phyloP scores from a whole-genome alignment of 768 basidiomycete genomes.

The Xanthoconium stramineum region DNA sequence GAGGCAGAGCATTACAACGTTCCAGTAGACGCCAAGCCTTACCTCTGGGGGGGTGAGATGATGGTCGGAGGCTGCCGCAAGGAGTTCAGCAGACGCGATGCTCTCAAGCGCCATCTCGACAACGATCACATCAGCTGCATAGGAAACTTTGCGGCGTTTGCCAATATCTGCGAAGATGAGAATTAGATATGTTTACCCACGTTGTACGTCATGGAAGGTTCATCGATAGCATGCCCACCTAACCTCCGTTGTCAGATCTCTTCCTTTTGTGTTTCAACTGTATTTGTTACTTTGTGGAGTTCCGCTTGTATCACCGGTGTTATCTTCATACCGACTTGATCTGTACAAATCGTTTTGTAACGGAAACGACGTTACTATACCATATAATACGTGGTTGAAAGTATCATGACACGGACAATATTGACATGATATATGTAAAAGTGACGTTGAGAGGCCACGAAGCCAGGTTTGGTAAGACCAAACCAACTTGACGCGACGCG shows the following conservation, averaged over 20 bases:
- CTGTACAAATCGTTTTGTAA: slow-evolving; percentile 9
- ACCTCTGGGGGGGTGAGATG: slow-evolving; percentile 25
- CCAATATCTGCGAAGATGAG: slow-evolving; percentile 27
- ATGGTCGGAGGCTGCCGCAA: slow-evolving; percentile 39
- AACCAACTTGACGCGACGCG: slow-evolving; percentile 12
- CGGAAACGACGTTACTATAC: slow-evolving; percentile 13
- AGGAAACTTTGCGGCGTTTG: slow-evolving; percentile 31
- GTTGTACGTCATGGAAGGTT: slow-evolving; percentile 1
- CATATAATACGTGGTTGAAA: slow-evolving; percentile 5
- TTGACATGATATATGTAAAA: not conserved
- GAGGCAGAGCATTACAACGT: slow-evolving; percentile 23
- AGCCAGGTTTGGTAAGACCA: slow-evolving; percentile 13
- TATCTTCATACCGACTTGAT: slow-evolving; percentile 4
- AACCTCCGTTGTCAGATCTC: slow-evolving; percentile 8
- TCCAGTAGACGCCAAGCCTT: slow-evolving; percentile 22
- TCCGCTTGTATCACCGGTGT: slow-evolving; percentile 7
- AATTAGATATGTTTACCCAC: slow-evolving; percentile 5
- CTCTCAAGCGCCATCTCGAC: slow-evolving; percentile 39
- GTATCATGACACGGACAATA: slow-evolving; percentile 18
- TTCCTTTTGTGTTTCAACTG: slow-evolving; percentile 1
- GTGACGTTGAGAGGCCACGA: not conserved
- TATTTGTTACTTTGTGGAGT: slow-evolving; percentile 1
- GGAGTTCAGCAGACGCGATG: slow-evolving; percentile 38
- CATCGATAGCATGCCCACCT: not conserved
- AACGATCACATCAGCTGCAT: slow-evolving; percentile 34